Percentiles rank a stretch among this genome's conserved stretches.
phyloP scores from a whole-genome alignment of 176 grass and related monocot genomes.

The Carex pumila region DNA sequence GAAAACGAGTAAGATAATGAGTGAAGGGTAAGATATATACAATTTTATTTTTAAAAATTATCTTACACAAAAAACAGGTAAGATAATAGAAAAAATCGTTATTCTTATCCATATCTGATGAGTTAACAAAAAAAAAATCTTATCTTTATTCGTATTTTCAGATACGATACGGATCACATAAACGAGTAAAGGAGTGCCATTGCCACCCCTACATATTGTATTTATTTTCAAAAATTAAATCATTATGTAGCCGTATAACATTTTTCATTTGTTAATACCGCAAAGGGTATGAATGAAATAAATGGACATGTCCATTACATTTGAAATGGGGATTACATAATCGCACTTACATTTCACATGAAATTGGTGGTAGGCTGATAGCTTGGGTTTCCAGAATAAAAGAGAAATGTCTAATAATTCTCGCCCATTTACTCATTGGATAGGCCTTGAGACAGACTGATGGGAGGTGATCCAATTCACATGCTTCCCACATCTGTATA shows the following conservation, averaged over 20 bases:
- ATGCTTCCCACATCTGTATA: too few relatives aligned
- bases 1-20: too few relatives aligned
- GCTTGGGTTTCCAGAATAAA: background rate
- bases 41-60: too few relatives aligned
- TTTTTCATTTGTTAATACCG: background rate
- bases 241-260: background rate
- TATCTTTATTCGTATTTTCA: too few relatives aligned
- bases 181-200: too few relatives aligned
- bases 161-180: too few relatives aligned
- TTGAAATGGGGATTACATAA: background rate
- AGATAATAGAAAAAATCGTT: too few relatives aligned
- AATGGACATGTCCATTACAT: background rate
- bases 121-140: too few relatives aligned
- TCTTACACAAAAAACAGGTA: too few relatives aligned
- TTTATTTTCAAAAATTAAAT: background rate
- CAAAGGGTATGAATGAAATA: background rate
- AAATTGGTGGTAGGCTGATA: background rate
- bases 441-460: background rate
- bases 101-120: too few relatives aligned
- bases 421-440: slow-evolving; percentile 22
- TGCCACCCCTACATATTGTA: background rate
- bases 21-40: too few relatives aligned
- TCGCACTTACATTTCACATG: slow-evolving; percentile 19
- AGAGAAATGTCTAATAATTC: slow-evolving; percentile 15
- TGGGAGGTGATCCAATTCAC: too few relatives aligned